phyloP scores from a whole-genome alignment of 768 basidiomycete species.

The Rhizopogon vinicolor region DNA sequence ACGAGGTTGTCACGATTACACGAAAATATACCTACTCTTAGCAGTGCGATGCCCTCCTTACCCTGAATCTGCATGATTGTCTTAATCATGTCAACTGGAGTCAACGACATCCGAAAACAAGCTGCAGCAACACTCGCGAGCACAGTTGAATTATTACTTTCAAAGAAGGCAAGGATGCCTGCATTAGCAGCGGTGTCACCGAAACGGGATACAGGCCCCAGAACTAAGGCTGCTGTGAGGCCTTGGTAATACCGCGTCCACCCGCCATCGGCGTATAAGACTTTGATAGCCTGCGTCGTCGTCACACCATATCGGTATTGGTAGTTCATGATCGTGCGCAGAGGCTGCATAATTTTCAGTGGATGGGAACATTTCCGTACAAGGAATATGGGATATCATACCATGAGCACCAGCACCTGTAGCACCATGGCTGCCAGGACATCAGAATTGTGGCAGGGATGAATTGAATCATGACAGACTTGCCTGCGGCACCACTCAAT shows the following conservation, averaged over 20 bases:
- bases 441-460: conserved; percentile 2
- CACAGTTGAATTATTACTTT: conserved; percentile 72
- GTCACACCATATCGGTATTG: conserved; percentile 86
- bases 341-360: conserved; percentile 43
- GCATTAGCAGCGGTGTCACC: conserved; percentile 95
- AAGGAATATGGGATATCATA: conserved; percentile 6
- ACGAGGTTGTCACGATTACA: background rate
- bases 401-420: conserved; percentile 88
- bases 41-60: conserved; percentile 56
- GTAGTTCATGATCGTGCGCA: conserved; percentile 97
- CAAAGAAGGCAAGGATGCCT: conserved; percentile 81
- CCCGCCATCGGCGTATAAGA: conserved; percentile 75
- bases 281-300: conserved; percentile 56
- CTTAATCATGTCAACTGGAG: conserved; percentile 91
- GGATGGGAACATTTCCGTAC: no score
- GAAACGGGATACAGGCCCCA: conserved; percentile 81
- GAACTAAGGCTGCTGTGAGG: conserved; percentile 77
- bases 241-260: conserved; percentile 87
- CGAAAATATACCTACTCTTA: conserved; percentile 46
- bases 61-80: conserved; percentile 95
- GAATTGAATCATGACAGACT: conserved; percentile 4
- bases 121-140: conserved; percentile 81
- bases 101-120: conserved; percentile 81
- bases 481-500: conserved; percentile 82
- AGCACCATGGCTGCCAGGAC: conserved; percentile 75